Conservation (phyloP, 2,329 filamentous ascomycete species). For the Dendrostoma leiphaemia region DNA sequence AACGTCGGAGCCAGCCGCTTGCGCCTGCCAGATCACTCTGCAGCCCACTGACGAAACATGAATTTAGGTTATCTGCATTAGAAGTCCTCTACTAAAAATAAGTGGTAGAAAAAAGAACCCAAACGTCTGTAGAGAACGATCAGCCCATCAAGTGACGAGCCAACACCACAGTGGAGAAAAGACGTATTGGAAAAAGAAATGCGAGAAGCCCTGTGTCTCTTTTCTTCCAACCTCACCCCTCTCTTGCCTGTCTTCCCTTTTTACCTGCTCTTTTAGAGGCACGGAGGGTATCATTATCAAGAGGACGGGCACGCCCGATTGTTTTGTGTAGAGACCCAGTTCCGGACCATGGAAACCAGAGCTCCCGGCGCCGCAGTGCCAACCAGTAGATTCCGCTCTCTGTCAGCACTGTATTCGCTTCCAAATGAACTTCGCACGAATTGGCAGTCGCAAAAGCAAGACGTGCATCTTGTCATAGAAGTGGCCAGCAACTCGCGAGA, state of each 20-base stretch:
- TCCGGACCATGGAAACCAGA: constrained; percentile 6
- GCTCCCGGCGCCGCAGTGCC: constrained; percentile 10
- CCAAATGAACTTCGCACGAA: constrained; percentile 12
- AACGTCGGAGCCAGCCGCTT: too few relatives aligned
- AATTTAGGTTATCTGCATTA: constrained; percentile 61
- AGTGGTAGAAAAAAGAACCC: constrained; percentile 37
- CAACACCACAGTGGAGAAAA: constrained; percentile 26
- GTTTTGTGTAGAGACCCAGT: constrained; percentile 1
- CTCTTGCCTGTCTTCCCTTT: constrained; percentile 11
- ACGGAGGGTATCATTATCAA: constrained; percentile 20
- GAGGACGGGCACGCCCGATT: constrained; percentile 13
- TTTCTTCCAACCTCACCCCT: constrained; percentile 10
- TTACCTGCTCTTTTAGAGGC: constrained; percentile 22
- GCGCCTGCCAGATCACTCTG: too few relatives aligned
- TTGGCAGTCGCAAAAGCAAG: constrained; percentile 9
- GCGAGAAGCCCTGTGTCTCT: constrained; percentile 10
- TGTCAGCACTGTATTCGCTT: constrained; percentile 8
- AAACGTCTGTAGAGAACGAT: constrained; percentile 21
- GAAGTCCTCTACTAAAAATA: constrained; percentile 57
- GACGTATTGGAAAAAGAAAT: constrained; percentile 22
- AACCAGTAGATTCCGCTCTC: constrained; percentile 7
- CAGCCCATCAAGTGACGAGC: constrained; percentile 12
- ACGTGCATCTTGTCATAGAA: constrained; percentile 12
- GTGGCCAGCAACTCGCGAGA: constrained; percentile 4
- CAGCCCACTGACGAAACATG: constrained; percentile 27